These are phyloP conservation scores for Edaphochlamys debaryana DNA, from an alignment of 139 green algal genomes.

Conservation along the genomic window DNA sequence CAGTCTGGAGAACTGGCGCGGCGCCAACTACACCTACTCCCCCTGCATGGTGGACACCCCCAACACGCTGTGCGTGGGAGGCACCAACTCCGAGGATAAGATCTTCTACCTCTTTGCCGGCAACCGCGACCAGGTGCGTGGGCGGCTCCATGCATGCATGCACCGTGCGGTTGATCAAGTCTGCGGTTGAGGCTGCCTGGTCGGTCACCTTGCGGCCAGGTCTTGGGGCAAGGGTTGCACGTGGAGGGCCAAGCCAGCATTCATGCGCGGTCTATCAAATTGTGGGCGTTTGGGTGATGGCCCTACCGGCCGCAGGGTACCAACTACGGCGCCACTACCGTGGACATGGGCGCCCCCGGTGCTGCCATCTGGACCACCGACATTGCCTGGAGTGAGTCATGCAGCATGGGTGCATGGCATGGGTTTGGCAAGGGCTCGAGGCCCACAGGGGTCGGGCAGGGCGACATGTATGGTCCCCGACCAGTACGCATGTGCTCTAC, in stretches of 20 bases:
- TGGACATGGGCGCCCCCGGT: conserved; percentile 20
- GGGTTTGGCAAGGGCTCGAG: too few species aligned
- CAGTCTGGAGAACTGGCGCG: conserved; percentile 21
- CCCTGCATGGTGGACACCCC: conserved; percentile 33
- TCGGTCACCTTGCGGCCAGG: too few species aligned
- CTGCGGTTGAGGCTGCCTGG: too few species aligned
- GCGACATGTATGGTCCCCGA: too few species aligned
- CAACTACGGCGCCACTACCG: conserved; percentile 4
- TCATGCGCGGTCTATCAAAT: too few species aligned
- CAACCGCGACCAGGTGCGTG: background rate
- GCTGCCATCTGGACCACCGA: conserved; percentile 34
- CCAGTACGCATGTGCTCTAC: background rate
- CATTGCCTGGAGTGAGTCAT: conserved; percentile 1
- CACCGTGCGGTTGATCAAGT: too few species aligned
- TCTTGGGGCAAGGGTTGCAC: too few species aligned
- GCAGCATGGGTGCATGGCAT: background rate
- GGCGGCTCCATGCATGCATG: too few species aligned
- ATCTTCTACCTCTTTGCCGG: conserved; percentile 13
- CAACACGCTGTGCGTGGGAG: conserved; percentile 40
- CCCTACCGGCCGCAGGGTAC: too few species aligned
- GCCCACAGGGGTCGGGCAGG: too few species aligned
- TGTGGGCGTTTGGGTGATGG: too few species aligned
- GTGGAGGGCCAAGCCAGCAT: too few species aligned
- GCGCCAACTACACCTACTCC: conserved; percentile 14
- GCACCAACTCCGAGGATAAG: background rate